Evolutionary conservation across 2,329 filamentous ascomycete genomes (phyloP).

Genomic region (Botrytis tulipae): DNA sequence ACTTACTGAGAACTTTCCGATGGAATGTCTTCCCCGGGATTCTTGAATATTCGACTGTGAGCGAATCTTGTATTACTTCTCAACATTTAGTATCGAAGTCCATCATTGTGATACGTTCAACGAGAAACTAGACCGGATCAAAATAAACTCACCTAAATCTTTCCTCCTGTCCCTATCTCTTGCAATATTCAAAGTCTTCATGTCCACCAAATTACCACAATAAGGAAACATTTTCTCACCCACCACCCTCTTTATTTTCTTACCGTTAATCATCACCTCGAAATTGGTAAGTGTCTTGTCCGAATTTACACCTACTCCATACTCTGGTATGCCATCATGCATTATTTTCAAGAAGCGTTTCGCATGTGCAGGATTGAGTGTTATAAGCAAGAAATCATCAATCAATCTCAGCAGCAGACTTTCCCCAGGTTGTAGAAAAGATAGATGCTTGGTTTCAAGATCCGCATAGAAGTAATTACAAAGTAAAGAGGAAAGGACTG

Average conservation of each 20-base stretch:
- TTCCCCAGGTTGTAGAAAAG: conserved; percentile 59
- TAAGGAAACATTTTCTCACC: conserved; percentile 69
- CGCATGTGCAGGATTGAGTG: conserved; percentile 64
- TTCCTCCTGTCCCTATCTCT: conserved; percentile 61
- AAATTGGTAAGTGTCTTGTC: conserved; percentile 87
- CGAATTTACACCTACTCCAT: conserved; percentile 75
- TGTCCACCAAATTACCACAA: conserved; percentile 79
- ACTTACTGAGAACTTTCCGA: conserved; percentile 70
- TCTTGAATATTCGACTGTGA: conserved; percentile 76
- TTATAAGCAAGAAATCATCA: conserved; percentile 92
- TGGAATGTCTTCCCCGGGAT: conserved; percentile 75
- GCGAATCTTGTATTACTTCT: conserved; percentile 60
- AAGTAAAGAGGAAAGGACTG: conserved; percentile 77
- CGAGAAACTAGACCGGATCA: neutral
- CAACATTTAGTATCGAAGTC: neutral
- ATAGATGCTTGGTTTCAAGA: conserved; percentile 68
- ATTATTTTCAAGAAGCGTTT: conserved; percentile 73
- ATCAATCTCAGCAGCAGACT: conserved; percentile 77
- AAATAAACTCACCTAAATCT: conserved; percentile 47
- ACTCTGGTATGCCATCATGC: conserved; percentile 74
- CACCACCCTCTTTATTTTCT: conserved; percentile 50
- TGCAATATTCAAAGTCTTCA: conserved; percentile 68
- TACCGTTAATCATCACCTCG: conserved; percentile 56
- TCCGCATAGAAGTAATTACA: conserved; percentile 97
- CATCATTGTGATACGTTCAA: neutral